Conservation (phyloP, 2,329 filamentous ascomycete species). For the Byssothecium circinans region DNA sequence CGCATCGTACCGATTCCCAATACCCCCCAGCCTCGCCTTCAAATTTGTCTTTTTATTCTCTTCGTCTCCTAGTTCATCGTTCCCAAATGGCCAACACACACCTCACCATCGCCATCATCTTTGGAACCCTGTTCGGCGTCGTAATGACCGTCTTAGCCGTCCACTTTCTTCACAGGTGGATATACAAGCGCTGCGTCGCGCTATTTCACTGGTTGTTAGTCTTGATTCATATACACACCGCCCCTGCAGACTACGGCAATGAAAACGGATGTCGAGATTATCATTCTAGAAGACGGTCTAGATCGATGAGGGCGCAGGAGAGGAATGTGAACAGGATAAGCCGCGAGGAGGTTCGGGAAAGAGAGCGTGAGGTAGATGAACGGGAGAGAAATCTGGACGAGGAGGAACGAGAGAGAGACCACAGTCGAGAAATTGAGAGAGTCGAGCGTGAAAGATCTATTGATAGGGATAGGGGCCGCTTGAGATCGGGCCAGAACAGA, state of each 20-base stretch:
- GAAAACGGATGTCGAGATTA: not conserved
- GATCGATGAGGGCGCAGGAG: conserved; percentile 1
- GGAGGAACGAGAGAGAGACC: not conserved
- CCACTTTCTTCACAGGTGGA: conserved; percentile 20
- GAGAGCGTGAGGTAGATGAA: not conserved
- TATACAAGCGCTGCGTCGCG: conserved; percentile 18
- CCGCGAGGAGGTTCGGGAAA: not conserved
- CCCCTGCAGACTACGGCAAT: conserved; percentile 3
- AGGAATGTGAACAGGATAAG: not conserved
- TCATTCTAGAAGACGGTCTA: conserved; percentile 5
- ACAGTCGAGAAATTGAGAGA: not conserved
- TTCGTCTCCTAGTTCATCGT: too few species aligned
- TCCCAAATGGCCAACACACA: conserved; percentile 15
- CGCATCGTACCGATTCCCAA: too few species aligned
- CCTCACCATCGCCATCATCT: conserved; percentile 20
- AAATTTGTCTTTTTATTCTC: too few species aligned
- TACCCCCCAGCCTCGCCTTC: too few species aligned
- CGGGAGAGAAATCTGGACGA: not conserved
- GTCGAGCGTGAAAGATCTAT: not conserved
- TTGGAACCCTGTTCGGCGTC: conserved; percentile 24
- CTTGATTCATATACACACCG: conserved; percentile 2
- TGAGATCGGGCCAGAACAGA: not conserved
- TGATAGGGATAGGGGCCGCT: not conserved
- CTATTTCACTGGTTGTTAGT: conserved; percentile 24
- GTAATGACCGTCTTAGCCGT: conserved; percentile 20